Evolutionary conservation across 805 yeast species (phyloP), one percentile per base, ranked within the genome.

Genomic region (Teunomyces pallodes): DNA sequence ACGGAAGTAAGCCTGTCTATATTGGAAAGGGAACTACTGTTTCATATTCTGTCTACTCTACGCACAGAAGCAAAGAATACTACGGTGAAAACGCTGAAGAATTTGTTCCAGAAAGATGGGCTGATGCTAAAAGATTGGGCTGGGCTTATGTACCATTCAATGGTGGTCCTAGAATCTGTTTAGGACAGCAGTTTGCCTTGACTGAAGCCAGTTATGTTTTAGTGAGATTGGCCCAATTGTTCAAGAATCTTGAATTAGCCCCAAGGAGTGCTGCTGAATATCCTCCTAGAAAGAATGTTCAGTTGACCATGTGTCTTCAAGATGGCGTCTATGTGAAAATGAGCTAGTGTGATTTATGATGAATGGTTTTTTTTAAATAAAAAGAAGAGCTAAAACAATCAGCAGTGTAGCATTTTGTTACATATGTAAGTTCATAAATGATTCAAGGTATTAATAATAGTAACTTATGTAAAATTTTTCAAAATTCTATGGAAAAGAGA

Each of bases 41-140:
- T 16, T 51, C 53, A 5, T 61, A 61, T 52, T 42, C 50, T 9
- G 58, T 74, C 13, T 71, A 69, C 52, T 58, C 70, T 12, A 70
- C 77, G 55, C 83, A 79, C 55, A 71, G 80, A 50, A 51, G 61
- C 43, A 47, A 58, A 36, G 63, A 53, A 20, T 46, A 27, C 35
- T 61, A 58, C 43, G 66, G 66, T 9, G 49, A 58, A 43, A 63
- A 61, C 30, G 53, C 65, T 9, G 49, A 43, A 2, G 60, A 46
- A 9, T 61, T 61, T 52, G 48, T 43, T 12, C 66, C 66, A 5
- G 65, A 61, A 46, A 55, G 66, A 47, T 61, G 66, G 66, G 54
- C 49, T 12, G 53, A 48, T 16, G 35, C 36, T 31, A 51, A 50
- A 28, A 61, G 57, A 51, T 54, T 54, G 39, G 66, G 65, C 6